Percentiles rank a stretch among this genome's conserved stretches.
These are phyloP conservation scores for Candida michaelii DNA, from an alignment of 805 yeast species.

Conservation along the genomic window DNA sequence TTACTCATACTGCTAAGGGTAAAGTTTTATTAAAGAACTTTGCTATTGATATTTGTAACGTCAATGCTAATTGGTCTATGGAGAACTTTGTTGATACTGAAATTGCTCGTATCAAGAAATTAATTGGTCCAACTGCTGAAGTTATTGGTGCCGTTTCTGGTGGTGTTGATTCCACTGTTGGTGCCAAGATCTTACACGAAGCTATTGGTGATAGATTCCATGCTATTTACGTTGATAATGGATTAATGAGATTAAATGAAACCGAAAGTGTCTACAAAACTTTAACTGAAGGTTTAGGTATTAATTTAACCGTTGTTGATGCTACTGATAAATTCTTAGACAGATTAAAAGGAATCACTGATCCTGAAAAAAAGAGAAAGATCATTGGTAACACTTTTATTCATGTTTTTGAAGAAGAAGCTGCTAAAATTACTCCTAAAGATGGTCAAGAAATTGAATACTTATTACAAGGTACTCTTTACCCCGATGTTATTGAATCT, in stretches of 20 bases:
- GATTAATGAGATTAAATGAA: constrained; percentile 94
- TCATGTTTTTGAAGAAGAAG: constrained; percentile 94
- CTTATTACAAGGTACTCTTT: constrained; percentile 93
- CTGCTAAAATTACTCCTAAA: constrained; percentile 85
- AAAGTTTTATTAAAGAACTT: constrained; percentile 84
- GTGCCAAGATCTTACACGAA: constrained; percentile 96
- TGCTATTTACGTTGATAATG: constrained; percentile 96
- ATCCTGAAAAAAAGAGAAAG: constrained; percentile 98
- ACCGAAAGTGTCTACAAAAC: constrained; percentile 86
- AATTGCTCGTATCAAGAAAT: constrained; percentile 82
- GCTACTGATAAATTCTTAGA: constrained; percentile 87
- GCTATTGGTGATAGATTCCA: constrained; percentile 99
- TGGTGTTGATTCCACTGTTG: constrained; percentile 99
- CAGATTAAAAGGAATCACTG: constrained; percentile 89
- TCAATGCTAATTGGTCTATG: constrained; percentile 94
- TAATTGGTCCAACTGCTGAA: constrained; percentile 97
- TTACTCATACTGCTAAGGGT: constrained; percentile 92
- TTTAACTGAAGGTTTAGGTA: constrained; percentile 89
- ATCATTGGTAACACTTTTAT: constrained; percentile 97
- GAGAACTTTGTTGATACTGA: constrained; percentile 96
- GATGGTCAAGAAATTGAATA: constrained; percentile 89
- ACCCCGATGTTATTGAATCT: constrained; percentile 98
- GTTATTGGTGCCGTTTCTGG: constrained; percentile 99
- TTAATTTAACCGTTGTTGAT: constrained; percentile 90
- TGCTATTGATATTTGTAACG: constrained; percentile 87